A percentile compares a stretch with the other conserved stretches of the same genome.
Evolutionary conservation across 2,329 filamentous ascomycete species (phyloP).

Genomic region (Dactylellina drechsleri): DNA sequence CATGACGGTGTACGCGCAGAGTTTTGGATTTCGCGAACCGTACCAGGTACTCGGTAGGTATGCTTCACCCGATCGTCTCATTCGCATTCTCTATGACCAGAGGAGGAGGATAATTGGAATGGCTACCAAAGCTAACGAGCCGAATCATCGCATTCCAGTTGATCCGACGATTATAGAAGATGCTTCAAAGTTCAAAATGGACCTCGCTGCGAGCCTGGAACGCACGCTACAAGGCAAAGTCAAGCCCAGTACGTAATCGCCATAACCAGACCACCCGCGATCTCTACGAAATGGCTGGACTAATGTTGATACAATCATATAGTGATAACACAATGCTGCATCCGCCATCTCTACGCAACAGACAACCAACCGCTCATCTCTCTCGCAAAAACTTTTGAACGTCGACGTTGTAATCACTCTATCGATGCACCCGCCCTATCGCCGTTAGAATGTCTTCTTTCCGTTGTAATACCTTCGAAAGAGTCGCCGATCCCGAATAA

Average conservation of each 20-base stretch:
- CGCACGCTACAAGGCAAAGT: constrained; percentile 86
- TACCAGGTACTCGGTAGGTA: constrained; percentile 82
- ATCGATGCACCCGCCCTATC: constrained; percentile 76
- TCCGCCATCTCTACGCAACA: constrained; percentile 77
- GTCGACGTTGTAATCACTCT: constrained; percentile 81
- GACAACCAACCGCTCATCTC: constrained; percentile 72
- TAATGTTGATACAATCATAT: constrained; percentile 55
- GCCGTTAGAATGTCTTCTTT: constrained; percentile 75
- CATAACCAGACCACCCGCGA: background rate
- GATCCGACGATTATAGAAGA: constrained; percentile 87
- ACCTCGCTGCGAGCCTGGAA: constrained; percentile 78
- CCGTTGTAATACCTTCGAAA: constrained; percentile 78
- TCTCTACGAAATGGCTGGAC: background rate
- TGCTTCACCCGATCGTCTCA: constrained; percentile 37
- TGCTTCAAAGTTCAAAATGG: constrained; percentile 86
- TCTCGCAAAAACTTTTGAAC: constrained; percentile 78
- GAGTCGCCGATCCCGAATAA: constrained; percentile 69
- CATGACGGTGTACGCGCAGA: constrained; percentile 88
- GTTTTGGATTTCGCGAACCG: constrained; percentile 89
- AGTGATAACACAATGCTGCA: constrained; percentile 83
- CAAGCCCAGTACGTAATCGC: constrained; percentile 74
- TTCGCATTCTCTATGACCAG: constrained; percentile 1
- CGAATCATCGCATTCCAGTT: constrained; percentile 64
- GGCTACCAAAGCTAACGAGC: constrained; percentile 27
- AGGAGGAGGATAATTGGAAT: background rate